Conservation (phyloP, 106 monocot genomes). For the Agapanthus africanus region DNA sequence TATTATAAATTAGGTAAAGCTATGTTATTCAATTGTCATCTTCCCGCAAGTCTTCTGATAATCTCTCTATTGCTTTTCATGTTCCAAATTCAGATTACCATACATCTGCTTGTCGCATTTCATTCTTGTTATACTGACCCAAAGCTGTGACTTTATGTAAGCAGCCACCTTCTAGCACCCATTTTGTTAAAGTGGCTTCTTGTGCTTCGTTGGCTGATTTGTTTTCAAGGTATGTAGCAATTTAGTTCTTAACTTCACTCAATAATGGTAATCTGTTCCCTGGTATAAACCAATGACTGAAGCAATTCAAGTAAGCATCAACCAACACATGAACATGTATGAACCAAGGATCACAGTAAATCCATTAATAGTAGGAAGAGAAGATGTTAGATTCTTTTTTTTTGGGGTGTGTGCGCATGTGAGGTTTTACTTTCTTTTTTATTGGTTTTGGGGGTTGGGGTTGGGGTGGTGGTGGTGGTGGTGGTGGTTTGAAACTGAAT, state of each 20-base stretch:
- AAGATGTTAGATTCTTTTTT: background rate
- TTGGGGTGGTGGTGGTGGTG: too few relatives aligned
- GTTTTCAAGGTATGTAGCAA: conserved; percentile 57
- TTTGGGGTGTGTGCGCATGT: too few relatives aligned
- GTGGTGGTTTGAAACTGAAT: background rate
- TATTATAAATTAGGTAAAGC: background rate
- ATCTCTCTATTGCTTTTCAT: background rate
- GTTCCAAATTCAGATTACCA: background rate
- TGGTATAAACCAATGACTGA: background rate
- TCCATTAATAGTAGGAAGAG: background rate
- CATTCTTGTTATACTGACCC: background rate
- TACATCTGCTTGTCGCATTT: background rate
- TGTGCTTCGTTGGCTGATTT: conserved; percentile 81
- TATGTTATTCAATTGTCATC: background rate
- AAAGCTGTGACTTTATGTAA: conserved; percentile 2
- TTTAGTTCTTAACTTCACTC: background rate
- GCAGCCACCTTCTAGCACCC: conserved; percentile 46
- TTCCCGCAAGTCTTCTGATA: background rate
- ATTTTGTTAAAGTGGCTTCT: conserved; percentile 52
- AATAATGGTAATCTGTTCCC: background rate
- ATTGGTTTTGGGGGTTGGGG: too few relatives aligned
- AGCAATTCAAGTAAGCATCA: background rate
- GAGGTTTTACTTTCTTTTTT: too few relatives aligned
- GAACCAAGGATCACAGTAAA: background rate
- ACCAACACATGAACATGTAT: background rate